A percentile compares a stretch with the other conserved stretches of the same genome.
Conservation (phyloP, 192 early-diverging fungal species). For the Backusella liffmaniae region DNA sequence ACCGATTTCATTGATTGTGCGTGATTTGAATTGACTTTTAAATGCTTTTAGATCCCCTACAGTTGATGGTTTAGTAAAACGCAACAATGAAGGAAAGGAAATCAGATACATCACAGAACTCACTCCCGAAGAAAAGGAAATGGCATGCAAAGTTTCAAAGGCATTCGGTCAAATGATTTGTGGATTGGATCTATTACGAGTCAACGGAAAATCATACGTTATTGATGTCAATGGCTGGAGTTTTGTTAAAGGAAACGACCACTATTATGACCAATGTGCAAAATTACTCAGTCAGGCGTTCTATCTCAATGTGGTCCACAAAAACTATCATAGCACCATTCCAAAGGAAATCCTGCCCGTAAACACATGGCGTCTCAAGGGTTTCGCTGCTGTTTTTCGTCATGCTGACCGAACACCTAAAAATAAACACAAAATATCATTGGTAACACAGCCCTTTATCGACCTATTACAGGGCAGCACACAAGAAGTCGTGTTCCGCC, state of each 20-base stretch:
- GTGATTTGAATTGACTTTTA: background rate
- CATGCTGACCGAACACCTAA: conserved; percentile 98
- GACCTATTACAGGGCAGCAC: conserved; percentile 63
- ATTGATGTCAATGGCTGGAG: conserved; percentile 99
- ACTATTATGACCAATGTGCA: conserved; percentile 90
- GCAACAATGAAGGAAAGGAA: conserved; percentile 97
- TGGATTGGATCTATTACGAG: conserved; percentile 91
- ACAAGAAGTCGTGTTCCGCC: conserved; percentile 85
- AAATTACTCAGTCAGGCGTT: conserved; percentile 73
- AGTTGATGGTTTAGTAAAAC: conserved; percentile 91
- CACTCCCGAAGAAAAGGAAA: conserved; percentile 72
- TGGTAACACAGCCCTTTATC: conserved; percentile 68
- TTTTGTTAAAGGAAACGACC: conserved; percentile 95
- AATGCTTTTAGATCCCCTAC: conserved; percentile 73
- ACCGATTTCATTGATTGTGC: background rate
- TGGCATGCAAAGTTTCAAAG: conserved; percentile 66
- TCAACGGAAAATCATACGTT: conserved; percentile 79
- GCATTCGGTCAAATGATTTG: conserved; percentile 95
- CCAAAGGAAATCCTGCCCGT: conserved; percentile 59
- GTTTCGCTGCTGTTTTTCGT: conserved; percentile 88
- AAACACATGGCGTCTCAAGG: conserved; percentile 91
- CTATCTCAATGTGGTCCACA: conserved; percentile 31
- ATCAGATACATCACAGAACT: conserved; percentile 88
- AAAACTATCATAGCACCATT: background rate
- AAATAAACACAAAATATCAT: conserved; percentile 92